Base-by-base conservation (phyloP, 495 filamentous ascomycete genomes). In the Extremus antarcticus region DNA sequence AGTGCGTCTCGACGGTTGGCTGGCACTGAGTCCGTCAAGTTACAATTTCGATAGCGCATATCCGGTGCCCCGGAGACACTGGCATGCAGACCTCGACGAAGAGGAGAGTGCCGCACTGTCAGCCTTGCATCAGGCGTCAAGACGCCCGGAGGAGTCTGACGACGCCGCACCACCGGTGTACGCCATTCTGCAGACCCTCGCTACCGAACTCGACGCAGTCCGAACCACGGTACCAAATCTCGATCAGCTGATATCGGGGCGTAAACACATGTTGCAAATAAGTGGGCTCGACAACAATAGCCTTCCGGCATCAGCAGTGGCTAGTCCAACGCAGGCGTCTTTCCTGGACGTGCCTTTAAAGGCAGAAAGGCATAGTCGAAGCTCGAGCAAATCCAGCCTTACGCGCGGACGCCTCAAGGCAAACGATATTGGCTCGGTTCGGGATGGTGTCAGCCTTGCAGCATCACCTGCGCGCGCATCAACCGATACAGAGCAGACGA, bases 1-100 rank as follows among this genome's bases (percentile, higher is more conserved):
- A 47, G 84, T 94, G 63, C 78, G 81, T 3, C 74, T 96, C 1
- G 89, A 96, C 64, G 83, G 83, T 15, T 97, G 94, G 92, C 76
- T 97, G n/a, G 70, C 90, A 11, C 81, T 88, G 17, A 80, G 87
- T 57, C 85, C 88, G 0, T 65, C 74, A 19, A 72, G 72, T 50
- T 85, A 86, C 65, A 57, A 71, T 61, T 63, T 80, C 70, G 16
- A 50, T 53, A 70, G 73, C 4, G 70, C 74, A 19, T 60, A 69
- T 2, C 65, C 69, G n/a, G 66, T 64, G 51, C 17, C 50, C 13
- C 20, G 22, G 52, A 57, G 39, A 29, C n/a, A 53, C 29, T 54
- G 35, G 62, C 50, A 49, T 1, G 43, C 43, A 1, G 19, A 55
- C 21, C 32, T 62, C 20, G 59, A 58, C 10, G 51, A 55, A 2